Base-by-base conservation (phyloP, 225 moss, liverwort and hornwort genomes). In the Physcomitrellopsis africana region DNA sequence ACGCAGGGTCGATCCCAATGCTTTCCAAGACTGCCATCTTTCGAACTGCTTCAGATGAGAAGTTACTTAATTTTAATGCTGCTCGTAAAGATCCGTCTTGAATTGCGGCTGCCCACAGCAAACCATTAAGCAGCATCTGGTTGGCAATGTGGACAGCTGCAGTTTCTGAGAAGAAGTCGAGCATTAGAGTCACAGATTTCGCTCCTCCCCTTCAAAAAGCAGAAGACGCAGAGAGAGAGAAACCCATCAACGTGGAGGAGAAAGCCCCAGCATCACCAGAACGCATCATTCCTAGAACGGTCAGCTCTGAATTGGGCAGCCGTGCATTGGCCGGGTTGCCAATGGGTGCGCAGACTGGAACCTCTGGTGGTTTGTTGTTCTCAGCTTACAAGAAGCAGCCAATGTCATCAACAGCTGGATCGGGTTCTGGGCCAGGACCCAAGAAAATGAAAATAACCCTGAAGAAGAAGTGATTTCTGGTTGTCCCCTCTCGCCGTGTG, bases 361-460 rank as follows among this genome's bases (percentile, higher is more conserved):
- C 65, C 8, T 69, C 73, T 17, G 77, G 80, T 48, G 65, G 73
- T 45, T 41, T 59, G 63, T n/a, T 77, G 15, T 80, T 80, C 62
- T 80, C 70, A 3, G 77, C 80, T 7, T 80, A 80, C 77, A 84
- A 66, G 27, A 84, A 80, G 74, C 77, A 80, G 65, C 53, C 77
- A 11, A 56, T 66, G 54, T 71, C 72, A 20, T 78, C 73, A 37
- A 48, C 69, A 68, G 55, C 65, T 52, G 76, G 76, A 10, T 76
- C 62, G 11, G 52, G 70, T 60, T 78, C 70, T 11, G 74, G 74
- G 14, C 82, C 74, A 70, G 78, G 82, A 1, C 73, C 84, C 7
- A 84, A 77, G 70, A 80, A 77, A 56, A 77, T 84, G 84, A 84
- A 77, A 47, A 80, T 80, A 43, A 80, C 77, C 42, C 60, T 84